Base-by-base conservation (phyloP, 2,329 filamentous ascomycete genomes). In the Juglanconis sp. region DNA sequence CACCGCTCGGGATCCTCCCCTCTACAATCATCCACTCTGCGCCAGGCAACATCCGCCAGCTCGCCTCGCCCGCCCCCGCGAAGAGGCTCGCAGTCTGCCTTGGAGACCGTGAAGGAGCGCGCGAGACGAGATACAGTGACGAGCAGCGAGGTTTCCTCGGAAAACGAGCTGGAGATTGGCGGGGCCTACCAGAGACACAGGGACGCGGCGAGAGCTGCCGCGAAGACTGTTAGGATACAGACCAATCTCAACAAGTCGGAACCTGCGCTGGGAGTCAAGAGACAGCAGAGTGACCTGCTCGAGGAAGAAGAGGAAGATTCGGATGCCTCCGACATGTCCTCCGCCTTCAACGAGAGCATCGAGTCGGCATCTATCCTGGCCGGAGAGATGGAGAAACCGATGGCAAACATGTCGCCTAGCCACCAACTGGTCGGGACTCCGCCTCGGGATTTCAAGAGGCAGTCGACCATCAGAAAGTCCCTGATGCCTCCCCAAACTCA, bases 1-100 rank as follows among this genome's bases (percentile, higher is more conserved):
- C 87, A 87, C 66, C 87, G 94, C 59, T 91, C 93, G 32, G 94
- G 91, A 10, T 97, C 93, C 0, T 97, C 94, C 52, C 94, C 94
- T 3, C 87, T 90, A 42, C 87, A 91, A 65, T 85, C 82, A 13
- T 87, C 87, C 15, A 85, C 82, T 61, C 74, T 86, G 32, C 80
- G 81, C 49, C 86, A 88, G 62, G 79, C 81, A 3, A 76, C 77
- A 3, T 74, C 73, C 9, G 72, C 77, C 53, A 74, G 79, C 3
- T 82, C 82, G 2, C 81, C 81, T 5, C 76, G 80, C 4, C 77
- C 66, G 60, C 78, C 64, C 56, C 76, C 71, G 17, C 79, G 89
- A 17, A 80, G 89, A 65, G 89, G 88, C 10, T 93, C 90, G 0
- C 83, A 92, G 66, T 88, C 88, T 24, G 85, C 87, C 0, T 74